phyloP scores from a whole-genome alignment of 225 moss, liverwort and hornwort species.

The Climacium dendroides region DNA sequence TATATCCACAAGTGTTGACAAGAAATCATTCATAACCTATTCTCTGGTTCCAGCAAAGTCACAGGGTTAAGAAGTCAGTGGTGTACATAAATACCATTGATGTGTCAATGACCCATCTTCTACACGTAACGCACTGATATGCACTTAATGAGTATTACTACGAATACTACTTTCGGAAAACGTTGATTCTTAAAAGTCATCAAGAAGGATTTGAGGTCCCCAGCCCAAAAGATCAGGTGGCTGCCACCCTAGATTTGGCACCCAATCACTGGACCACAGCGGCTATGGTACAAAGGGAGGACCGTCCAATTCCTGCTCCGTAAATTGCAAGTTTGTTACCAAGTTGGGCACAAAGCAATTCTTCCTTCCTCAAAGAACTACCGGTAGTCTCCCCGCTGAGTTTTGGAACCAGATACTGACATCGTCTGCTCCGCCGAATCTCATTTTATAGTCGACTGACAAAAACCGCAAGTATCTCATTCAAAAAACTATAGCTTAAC shows the following conservation, averaged over 20 bases:
- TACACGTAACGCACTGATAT: background rate
- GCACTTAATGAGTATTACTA: background rate
- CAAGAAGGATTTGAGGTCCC: background rate
- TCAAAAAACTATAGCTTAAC: background rate
- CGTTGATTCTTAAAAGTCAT: background rate
- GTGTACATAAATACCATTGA: background rate
- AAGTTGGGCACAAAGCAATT: background rate
- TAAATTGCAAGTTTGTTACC: background rate
- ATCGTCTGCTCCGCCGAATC: background rate
- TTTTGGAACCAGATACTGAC: background rate
- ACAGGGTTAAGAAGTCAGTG: background rate
- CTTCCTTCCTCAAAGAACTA: background rate
- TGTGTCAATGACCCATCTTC: background rate
- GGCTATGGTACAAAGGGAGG: background rate
- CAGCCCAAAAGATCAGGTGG: background rate
- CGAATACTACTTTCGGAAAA: background rate
- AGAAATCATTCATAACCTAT: background rate
- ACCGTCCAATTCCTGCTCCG: background rate
- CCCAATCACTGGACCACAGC: background rate
- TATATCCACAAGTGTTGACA: background rate
- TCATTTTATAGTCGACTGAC: background rate
- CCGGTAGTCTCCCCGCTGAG: background rate
- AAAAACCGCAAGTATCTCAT: background rate
- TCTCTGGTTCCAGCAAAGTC: background rate
- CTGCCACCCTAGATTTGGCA: background rate